Evolutionary conservation across 1,284 basidiomycete species (phyloP).

Genomic region (Rhodotorula glutinis): DNA sequence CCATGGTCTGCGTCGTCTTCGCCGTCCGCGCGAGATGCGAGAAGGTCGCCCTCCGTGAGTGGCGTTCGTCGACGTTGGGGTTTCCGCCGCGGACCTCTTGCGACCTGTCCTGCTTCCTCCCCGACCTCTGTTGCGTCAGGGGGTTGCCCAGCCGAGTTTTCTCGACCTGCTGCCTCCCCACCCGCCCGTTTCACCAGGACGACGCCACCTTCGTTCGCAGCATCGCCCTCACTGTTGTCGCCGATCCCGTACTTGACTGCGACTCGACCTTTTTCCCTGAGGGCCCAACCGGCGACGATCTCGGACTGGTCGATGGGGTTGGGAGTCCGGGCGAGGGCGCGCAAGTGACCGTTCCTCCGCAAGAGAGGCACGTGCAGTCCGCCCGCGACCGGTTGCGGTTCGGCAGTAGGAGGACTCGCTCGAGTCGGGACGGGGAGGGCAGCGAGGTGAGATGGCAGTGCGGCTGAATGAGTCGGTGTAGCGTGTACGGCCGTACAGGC

Average conservation of each 20-base stretch:
- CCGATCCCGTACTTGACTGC: slow-evolving; percentile 31
- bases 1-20: background rate
- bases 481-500: no score
- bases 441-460: background rate
- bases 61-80: no score
- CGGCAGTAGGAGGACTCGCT: background rate
- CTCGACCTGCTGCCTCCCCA: background rate
- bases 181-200: background rate
- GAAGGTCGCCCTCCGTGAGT: slow-evolving; percentile 5
- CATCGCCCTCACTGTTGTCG: background rate
- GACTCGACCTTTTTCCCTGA: slow-evolving; percentile 36
- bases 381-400: background rate
- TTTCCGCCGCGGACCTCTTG: no score
- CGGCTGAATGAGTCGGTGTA: no score
- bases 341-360: slow-evolving; percentile 19
- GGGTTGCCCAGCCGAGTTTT: no score
- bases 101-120: no score
- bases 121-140: no score
- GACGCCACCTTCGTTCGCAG: background rate
- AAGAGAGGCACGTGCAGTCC: slow-evolving; percentile 20
- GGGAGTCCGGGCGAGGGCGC: background rate
- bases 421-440: background rate
- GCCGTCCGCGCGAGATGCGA: no score
- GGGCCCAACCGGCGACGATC: slow-evolving; percentile 34
- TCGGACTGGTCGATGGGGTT: slow-evolving; percentile 7